phyloP scores from a whole-genome alignment of 176 grass and related monocot genomes.

The Hordeum marinum region DNA sequence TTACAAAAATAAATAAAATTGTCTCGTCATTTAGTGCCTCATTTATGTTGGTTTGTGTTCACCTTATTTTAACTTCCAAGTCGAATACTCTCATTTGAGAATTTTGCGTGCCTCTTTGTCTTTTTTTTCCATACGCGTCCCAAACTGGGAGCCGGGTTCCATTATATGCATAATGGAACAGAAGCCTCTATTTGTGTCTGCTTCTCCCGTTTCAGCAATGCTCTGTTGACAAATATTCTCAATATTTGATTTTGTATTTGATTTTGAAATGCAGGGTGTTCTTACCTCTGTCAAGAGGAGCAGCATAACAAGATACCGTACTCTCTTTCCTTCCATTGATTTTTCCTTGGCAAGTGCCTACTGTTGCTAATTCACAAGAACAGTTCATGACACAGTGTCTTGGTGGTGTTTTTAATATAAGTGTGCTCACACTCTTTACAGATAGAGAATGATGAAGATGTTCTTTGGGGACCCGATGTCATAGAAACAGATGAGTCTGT shows the following conservation, averaged over 20 bases:
- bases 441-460: constrained; percentile 86
- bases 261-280: constrained; percentile 70
- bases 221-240: not conserved
- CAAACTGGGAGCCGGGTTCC: no score
- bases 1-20: no score
- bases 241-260: not conserved
- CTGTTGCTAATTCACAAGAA: not conserved
- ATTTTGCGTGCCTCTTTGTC: not conserved
- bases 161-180: no score
- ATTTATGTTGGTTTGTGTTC: no score
- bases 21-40: not conserved
- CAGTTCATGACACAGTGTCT: not conserved
- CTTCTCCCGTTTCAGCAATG: not conserved
- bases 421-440: constrained; percentile 9
- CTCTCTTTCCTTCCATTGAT: constrained; percentile 81
- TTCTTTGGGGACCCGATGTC: constrained; percentile 65
- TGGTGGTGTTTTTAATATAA: not conserved
- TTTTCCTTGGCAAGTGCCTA: constrained; percentile 67
- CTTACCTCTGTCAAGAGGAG: constrained; percentile 87
- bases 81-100: not conserved
- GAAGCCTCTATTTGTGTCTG: not conserved
- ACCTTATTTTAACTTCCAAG: not conserved
- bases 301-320: constrained; percentile 65
- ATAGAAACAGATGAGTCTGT: constrained; percentile 59
- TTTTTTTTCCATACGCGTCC: no score